Percentiles rank a stretch among this genome's conserved stretches.
Conservation (phyloP, 352 stramenopile species). For the Phytophthora pistaciae region DNA sequence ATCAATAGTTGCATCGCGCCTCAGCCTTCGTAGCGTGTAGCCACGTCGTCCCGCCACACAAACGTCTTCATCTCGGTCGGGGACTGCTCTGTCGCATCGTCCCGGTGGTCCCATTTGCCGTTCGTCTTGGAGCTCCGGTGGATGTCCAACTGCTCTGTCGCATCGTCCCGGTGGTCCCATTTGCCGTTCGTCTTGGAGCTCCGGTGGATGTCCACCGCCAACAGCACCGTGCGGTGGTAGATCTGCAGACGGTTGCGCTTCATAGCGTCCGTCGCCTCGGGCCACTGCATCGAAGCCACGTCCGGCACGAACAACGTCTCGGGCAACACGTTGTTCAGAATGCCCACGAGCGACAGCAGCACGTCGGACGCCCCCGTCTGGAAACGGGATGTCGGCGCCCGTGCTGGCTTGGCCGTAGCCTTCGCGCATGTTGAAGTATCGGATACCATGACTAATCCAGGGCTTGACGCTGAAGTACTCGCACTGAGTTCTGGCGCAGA, state of each 20-base stretch:
- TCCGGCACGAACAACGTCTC: conserved; percentile 49
- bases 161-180: conserved; percentile 8
- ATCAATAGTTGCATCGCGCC: too few species aligned
- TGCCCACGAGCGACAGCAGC: conserved; percentile 55
- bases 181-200: conserved; percentile 55
- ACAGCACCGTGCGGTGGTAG: conserved; percentile 51
- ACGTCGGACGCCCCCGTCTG: conserved; percentile 60
- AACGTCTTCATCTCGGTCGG: conserved; percentile 26
- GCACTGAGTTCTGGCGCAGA: conserved; percentile 56
- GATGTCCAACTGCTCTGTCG: conserved; percentile 35
- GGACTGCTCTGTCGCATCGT: conserved; percentile 10
- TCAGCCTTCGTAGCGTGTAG: background rate
- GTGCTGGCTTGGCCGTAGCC: conserved; percentile 46
- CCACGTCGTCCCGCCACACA: conserved; percentile 9
- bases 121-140: conserved; percentile 54
- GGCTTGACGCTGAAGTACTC: conserved; percentile 66
- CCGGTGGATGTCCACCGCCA: conserved; percentile 58
- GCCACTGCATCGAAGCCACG: conserved; percentile 25
- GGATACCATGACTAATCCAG: conserved; percentile 57
- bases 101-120: conserved; percentile 30
- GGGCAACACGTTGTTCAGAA: conserved; percentile 64
- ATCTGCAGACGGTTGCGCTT: conserved; percentile 52
- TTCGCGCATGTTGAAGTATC: conserved; percentile 74
- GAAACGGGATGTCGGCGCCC: conserved; percentile 48
- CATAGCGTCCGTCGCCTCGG: conserved; percentile 21